phyloP scores from a whole-genome alignment of 345 rosid genomes.

The Hirschfeldia incana region DNA sequence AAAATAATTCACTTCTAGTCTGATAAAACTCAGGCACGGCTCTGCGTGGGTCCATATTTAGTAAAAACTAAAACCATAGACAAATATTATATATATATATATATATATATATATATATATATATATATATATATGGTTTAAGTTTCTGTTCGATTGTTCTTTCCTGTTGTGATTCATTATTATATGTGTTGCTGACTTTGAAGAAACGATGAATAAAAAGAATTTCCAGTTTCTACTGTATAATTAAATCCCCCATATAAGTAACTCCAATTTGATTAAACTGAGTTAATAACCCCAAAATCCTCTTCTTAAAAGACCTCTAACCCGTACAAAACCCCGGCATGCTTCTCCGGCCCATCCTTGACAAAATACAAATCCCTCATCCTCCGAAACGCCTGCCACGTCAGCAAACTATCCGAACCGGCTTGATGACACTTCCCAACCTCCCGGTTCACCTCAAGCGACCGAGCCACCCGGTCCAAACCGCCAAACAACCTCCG shows the following conservation, averaged over 20 bases:
- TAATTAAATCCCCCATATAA: neutral
- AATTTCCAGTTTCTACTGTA: neutral
- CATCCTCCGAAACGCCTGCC: conserved; percentile 79
- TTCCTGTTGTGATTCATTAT: neutral
- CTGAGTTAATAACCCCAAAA: neutral
- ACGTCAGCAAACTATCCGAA: conserved; percentile 83
- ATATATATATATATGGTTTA: too few species aligned
- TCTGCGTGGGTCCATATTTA: neutral
- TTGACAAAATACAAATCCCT: conserved; percentile 59
- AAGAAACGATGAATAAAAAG: neutral
- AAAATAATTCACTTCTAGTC: too few species aligned
- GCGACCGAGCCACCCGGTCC: conserved; percentile 60
- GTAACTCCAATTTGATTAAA: conserved; percentile 19
- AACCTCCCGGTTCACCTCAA: conserved; percentile 62
- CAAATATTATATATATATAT: neutral
- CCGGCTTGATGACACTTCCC: conserved; percentile 96
- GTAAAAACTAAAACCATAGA: neutral
- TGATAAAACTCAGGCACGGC: too few species aligned
- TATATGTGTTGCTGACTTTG: neutral
- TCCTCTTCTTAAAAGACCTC: conserved; percentile 40
- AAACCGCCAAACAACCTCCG: conserved; percentile 65
- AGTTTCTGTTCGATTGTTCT: neutral
- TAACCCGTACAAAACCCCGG: conserved; percentile 75
- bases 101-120: too few species aligned
- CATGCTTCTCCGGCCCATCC: conserved; percentile 70